These are phyloP conservation scores for Pichia sp. DNA, from an alignment of 1,139 yeast species.

Conservation along the genomic window DNA sequence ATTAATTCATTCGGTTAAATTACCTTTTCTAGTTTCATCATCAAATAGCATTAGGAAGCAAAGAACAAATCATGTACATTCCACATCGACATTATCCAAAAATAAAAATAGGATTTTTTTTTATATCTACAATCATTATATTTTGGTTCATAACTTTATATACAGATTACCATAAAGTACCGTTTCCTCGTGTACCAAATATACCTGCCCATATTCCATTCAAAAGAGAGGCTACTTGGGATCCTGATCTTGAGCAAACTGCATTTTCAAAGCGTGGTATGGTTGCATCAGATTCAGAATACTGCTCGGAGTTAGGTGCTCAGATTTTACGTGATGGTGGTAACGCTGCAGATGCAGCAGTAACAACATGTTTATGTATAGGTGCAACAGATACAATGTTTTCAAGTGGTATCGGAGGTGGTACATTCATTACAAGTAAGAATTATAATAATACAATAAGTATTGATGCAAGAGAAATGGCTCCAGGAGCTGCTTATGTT, in stretches of 20 bases:
- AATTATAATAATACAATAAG: slow-evolving; percentile 41
- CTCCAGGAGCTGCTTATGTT: slow-evolving; percentile 58
- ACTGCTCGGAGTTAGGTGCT: slow-evolving; percentile 67
- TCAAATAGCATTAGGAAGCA: too few species aligned
- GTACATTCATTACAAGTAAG: slow-evolving; percentile 56
- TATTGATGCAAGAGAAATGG: slow-evolving; percentile 85
- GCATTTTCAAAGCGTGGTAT: slow-evolving; percentile 48
- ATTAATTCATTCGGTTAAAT: too few species aligned
- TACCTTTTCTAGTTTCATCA: too few species aligned
- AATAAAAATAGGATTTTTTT: neutral
- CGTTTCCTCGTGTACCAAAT: slow-evolving; percentile 19
- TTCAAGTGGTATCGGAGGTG: slow-evolving; percentile 93
- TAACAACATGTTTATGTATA: slow-evolving; percentile 81
- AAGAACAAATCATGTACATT: too few species aligned
- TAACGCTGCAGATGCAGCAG: slow-evolving; percentile 91
- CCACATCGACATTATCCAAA: too few species aligned
- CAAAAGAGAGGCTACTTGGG: slow-evolving; percentile 31
- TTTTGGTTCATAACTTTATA: neutral
- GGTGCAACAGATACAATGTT: slow-evolving; percentile 73
- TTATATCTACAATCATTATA: neutral
- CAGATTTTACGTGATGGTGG: slow-evolving; percentile 52
- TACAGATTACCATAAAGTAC: neutral
- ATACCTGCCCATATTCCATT: slow-evolving; percentile 27
- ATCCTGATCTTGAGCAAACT: slow-evolving; percentile 34
- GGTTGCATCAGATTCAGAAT: slow-evolving; percentile 68